Percentiles rank a stretch among this genome's conserved stretches.
Evolutionary conservation across 2,329 filamentous ascomycete genomes (phyloP).

Genomic region (Chlorencoelia australis): DNA sequence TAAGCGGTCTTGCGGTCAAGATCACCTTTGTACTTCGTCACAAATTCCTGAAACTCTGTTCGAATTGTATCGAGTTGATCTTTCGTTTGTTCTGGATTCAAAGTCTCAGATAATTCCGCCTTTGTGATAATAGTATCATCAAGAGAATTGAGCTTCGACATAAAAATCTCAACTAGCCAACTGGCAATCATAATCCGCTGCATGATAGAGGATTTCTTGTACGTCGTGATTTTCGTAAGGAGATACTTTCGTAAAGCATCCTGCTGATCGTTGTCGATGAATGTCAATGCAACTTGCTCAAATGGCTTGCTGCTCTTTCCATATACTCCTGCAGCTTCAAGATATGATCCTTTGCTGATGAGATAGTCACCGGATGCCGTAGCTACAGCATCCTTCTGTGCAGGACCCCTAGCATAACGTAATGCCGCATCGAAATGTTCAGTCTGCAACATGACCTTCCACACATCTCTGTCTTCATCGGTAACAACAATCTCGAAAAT

Average conservation of each 20-base stretch:
- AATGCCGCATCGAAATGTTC: slow-evolving; percentile 85
- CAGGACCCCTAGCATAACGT: slow-evolving; percentile 67
- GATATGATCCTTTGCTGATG: slow-evolving; percentile 68
- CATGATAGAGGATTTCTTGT: slow-evolving; percentile 80
- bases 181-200: slow-evolving; percentile 90
- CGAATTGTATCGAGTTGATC: slow-evolving; percentile 61
- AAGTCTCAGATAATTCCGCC: slow-evolving; percentile 65
- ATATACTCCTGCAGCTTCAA: slow-evolving; percentile 81
- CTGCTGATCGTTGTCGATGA: slow-evolving; percentile 83
- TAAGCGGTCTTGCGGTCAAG: slow-evolving; percentile 88
- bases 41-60: slow-evolving; percentile 80
- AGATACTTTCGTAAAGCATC: slow-evolving; percentile 89
- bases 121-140: slow-evolving; percentile 91
- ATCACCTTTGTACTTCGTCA: slow-evolving; percentile 73
- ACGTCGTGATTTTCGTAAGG: slow-evolving; percentile 67
- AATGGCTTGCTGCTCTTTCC: slow-evolving; percentile 95
- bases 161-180: slow-evolving; percentile 93
- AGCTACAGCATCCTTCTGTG: slow-evolving; percentile 83
- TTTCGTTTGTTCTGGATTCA: slow-evolving; percentile 60
- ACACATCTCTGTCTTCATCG: slow-evolving; percentile 86
- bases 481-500: slow-evolving; percentile 90
- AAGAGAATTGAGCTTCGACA: slow-evolving; percentile 90
- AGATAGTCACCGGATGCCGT: slow-evolving; percentile 87
- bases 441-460: slow-evolving; percentile 82
- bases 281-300: slow-evolving; percentile 83